A percentile compares a stretch with the other conserved stretches of the same genome.
Conservation (phyloP, 1,284 basidiomycete species). For the Cutaneotrichosporon cyanovorans region DNA sequence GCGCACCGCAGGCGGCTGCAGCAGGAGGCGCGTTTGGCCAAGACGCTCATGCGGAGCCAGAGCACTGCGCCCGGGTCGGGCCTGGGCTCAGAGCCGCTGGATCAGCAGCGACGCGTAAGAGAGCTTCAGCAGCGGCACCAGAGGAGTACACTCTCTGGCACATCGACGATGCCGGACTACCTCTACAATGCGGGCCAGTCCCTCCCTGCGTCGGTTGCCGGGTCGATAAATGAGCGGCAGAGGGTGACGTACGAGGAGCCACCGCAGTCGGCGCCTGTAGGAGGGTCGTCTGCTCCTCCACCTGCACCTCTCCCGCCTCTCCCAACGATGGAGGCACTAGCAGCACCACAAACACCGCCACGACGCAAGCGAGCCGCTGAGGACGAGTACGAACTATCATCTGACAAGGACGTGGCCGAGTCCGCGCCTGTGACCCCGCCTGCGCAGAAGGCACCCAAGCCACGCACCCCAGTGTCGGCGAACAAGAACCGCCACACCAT, state of each 20-base stretch:
- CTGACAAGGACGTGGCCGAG: neutral
- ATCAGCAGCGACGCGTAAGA: conserved; percentile 25
- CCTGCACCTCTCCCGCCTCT: neutral
- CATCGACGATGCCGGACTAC: conserved; percentile 40
- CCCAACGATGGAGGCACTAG: neutral
- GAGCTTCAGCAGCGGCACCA: conserved; percentile 39
- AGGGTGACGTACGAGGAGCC: neutral
- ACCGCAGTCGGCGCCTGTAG: neutral
- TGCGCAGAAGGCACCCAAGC: neutral
- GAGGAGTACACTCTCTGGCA: conserved; percentile 45
- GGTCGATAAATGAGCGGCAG: neutral
- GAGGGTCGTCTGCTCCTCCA: neutral
- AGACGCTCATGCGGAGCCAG: conserved; percentile 33
- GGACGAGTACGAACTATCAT: neutral
- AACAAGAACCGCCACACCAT: conserved; percentile 69
- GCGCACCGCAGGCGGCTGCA: conserved; percentile 36
- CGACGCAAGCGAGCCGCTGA: neutral
- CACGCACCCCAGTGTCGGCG: conserved; percentile 31
- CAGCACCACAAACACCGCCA: neutral
- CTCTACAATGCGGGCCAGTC: conserved; percentile 27
- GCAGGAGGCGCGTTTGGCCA: conserved; percentile 30
- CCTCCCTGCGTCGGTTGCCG: neutral
- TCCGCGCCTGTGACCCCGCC: conserved; percentile 2
- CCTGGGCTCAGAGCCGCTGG: conserved; percentile 15
- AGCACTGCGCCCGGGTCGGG: conserved; percentile 27